phyloP scores from a whole-genome alignment of 768 basidiomycete species.

The Suillus spraguei region DNA sequence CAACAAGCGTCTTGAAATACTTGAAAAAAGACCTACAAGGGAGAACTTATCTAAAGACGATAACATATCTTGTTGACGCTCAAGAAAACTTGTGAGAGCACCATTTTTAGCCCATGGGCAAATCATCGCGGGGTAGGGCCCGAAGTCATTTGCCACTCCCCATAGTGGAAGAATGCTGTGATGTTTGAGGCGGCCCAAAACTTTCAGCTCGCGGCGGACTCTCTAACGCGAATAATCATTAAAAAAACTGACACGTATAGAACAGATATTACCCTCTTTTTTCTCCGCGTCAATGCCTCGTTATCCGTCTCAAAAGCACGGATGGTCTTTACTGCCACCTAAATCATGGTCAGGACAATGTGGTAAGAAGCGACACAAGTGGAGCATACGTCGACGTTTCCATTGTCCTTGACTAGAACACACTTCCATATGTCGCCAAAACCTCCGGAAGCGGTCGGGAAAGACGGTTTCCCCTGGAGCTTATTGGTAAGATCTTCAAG shows the following conservation, averaged over 20 bases:
- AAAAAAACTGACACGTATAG: background rate
- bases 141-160: background rate
- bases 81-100: background rate
- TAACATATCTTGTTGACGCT: background rate
- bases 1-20: too few species aligned
- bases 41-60: background rate
- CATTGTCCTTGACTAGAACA: background rate
- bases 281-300: background rate
- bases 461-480: background rate
- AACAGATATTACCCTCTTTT: background rate
- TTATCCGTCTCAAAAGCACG: background rate
- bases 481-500: background rate
- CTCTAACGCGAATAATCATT: background rate
- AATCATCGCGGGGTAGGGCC: background rate
- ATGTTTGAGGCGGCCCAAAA: constrained; percentile 1
- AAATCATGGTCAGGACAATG: background rate
- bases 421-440: background rate
- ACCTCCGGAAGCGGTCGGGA: background rate
- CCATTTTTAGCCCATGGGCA: background rate
- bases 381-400: background rate
- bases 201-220: background rate
- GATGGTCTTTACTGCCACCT: background rate
- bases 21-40: background rate
- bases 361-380: background rate
- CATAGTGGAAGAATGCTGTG: background rate